A percentile compares a stretch with the other conserved stretches of the same genome.
Conservation (phyloP, 768 basidiomycete species). For the Sarcomyxa edulis region DNA sequence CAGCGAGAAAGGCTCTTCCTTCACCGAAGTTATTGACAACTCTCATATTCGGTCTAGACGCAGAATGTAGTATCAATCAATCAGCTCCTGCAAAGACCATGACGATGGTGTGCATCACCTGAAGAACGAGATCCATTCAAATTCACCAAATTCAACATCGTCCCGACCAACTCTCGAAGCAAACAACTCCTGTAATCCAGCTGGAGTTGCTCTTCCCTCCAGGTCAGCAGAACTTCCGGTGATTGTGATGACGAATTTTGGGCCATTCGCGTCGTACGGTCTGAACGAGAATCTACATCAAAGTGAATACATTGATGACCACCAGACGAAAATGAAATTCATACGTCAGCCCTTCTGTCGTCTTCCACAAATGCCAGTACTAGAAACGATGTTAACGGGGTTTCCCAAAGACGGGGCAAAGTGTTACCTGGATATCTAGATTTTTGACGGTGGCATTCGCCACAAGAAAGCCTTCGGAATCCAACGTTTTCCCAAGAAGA, state of each 20-base stretch:
- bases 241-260: constrained; percentile 1
- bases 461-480: constrained; percentile 8
- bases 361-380: neutral
- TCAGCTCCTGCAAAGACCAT: neutral
- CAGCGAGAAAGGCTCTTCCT: constrained; percentile 15
- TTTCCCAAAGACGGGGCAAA: neutral
- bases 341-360: neutral
- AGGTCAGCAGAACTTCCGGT: neutral
- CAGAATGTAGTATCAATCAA: neutral
- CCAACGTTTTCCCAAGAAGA: constrained; percentile 11
- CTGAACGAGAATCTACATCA: constrained; percentile 1
- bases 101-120: neutral
- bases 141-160: constrained; percentile 3
- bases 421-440: constrained; percentile 1
- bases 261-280: neutral
- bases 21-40: constrained; percentile 15
- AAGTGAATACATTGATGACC: too few species aligned
- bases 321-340: neutral
- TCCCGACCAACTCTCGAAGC: neutral
- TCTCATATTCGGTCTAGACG: constrained; percentile 13
- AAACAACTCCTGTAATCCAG: neutral
- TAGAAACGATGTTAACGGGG: too few species aligned
- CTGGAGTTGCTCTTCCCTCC: neutral
- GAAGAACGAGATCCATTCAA: constrained; percentile 6
- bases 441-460: constrained; percentile 2